phyloP scores from a whole-genome alignment of 352 stramenopile species.

The Phytopythium aichiense region DNA sequence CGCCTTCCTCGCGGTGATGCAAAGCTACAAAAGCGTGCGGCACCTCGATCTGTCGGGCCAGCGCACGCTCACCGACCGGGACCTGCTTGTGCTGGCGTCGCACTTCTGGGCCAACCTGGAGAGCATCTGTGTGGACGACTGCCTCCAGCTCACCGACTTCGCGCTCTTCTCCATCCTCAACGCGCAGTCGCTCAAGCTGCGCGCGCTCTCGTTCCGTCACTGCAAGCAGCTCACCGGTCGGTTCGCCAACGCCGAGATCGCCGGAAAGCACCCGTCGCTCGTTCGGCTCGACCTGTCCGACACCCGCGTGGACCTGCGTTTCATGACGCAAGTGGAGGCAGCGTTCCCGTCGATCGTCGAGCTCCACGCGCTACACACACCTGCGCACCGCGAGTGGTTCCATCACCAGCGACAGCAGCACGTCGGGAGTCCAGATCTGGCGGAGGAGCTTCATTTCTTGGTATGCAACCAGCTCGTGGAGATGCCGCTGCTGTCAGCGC shows the following conservation, averaged over 20 bases:
- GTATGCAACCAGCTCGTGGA: slow-evolving; percentile 59
- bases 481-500: slow-evolving; percentile 42
- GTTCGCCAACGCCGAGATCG: slow-evolving; percentile 36
- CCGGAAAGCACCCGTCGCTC: slow-evolving; percentile 60
- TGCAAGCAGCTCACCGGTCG: slow-evolving; percentile 72
- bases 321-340: slow-evolving; percentile 45
- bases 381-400: slow-evolving; percentile 64
- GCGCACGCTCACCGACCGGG: slow-evolving; percentile 54
- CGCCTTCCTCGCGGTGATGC: slow-evolving; percentile 52
- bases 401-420: slow-evolving; percentile 24
- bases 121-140: slow-evolving; percentile 61
- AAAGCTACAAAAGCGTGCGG: slow-evolving; percentile 64
- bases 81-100: slow-evolving; percentile 77
- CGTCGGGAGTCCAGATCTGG: slow-evolving; percentile 16
- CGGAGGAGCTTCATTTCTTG: slow-evolving; percentile 51
- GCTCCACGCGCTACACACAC: slow-evolving; percentile 66
- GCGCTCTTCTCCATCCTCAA: slow-evolving; percentile 78
- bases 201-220: slow-evolving; percentile 61
- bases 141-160: slow-evolving; percentile 76
- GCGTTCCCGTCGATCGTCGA: slow-evolving; percentile 58
- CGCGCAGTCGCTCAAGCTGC: slow-evolving; percentile 66
- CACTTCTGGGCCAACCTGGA: slow-evolving; percentile 78
- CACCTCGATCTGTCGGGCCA: slow-evolving; percentile 69
- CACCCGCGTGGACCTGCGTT: slow-evolving; percentile 40
- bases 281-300: slow-evolving; percentile 57